These are phyloP conservation scores for Plantago elongata DNA, from an alignment of 257 asterid genomes.

Conservation along the genomic window DNA sequence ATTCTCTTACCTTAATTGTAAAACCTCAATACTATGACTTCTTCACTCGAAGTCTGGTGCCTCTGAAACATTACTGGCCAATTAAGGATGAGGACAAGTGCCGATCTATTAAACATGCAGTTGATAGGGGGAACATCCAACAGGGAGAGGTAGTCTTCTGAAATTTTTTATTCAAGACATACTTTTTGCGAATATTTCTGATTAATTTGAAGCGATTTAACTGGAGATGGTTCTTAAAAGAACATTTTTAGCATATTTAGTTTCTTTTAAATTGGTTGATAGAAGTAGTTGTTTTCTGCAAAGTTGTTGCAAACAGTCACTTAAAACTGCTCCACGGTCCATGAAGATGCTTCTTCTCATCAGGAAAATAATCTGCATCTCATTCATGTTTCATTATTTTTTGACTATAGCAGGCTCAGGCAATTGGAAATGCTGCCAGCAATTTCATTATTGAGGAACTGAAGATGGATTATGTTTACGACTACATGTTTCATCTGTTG, in stretches of 20 bases:
- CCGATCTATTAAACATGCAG: conserved; percentile 54
- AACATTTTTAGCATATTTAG: too few relatives aligned
- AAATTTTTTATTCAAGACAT: neutral
- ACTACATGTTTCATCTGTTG: conserved; percentile 52
- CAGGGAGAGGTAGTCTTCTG: conserved; percentile 34
- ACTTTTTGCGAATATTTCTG: too few relatives aligned
- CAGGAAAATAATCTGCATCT: too few relatives aligned
- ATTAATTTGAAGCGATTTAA: too few relatives aligned
- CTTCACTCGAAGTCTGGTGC: conserved; percentile 55
- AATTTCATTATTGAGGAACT: conserved; percentile 37
- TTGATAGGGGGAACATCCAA: conserved; percentile 57
- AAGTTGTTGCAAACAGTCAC: too few relatives aligned
- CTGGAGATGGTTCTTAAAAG: too few relatives aligned
- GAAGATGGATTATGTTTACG: conserved; percentile 48
- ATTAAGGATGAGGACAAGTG: conserved; percentile 43
- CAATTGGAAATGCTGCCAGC: conserved; percentile 39
- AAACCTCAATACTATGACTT: conserved; percentile 54
- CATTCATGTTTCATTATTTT: neutral
- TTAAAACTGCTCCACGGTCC: too few relatives aligned
- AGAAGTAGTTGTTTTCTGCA: too few relatives aligned
- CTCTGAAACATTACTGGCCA: conserved; percentile 60
- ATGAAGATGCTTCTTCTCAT: too few relatives aligned
- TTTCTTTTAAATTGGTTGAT: too few relatives aligned
- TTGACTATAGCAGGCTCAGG: conserved; percentile 31
- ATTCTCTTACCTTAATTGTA: conserved; percentile 47